These are phyloP conservation scores for Saururus chinensis DNA, from an alignment of 164 flowering plant genomes.

Conservation along the genomic window DNA sequence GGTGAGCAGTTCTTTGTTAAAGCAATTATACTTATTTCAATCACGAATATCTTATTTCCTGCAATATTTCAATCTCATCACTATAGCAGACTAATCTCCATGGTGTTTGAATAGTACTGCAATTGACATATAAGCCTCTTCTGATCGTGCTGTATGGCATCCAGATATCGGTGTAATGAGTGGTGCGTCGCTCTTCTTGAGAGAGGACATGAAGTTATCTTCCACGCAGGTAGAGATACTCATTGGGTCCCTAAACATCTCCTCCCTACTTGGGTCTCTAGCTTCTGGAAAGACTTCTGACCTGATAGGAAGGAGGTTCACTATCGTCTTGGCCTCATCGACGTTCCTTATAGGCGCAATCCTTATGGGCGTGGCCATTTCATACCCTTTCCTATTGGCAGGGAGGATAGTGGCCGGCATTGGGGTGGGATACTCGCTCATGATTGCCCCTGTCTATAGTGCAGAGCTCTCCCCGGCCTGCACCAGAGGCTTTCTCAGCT, in stretches of 20 bases:
- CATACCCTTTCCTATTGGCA: slow-evolving; percentile 38
- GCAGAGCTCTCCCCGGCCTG: slow-evolving; percentile 73
- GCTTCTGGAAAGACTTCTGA: slow-evolving; percentile 82
- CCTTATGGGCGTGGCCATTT: slow-evolving; percentile 71
- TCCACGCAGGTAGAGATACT: slow-evolving; percentile 43
- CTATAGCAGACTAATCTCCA: too few species aligned
- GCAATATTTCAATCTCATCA: too few species aligned
- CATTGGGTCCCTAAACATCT: slow-evolving; percentile 54
- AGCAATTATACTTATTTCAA: too few species aligned
- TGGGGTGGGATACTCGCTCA: slow-evolving; percentile 77
- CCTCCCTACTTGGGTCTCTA: slow-evolving; percentile 56
- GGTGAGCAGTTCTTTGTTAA: slow-evolving; percentile 19
- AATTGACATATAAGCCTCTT: too few species aligned
- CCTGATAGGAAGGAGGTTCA: slow-evolving; percentile 68
- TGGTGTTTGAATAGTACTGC: too few species aligned
- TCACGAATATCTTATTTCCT: too few species aligned
- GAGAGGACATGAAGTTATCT: slow-evolving; percentile 39
- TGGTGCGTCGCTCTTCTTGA: slow-evolving; percentile 63
- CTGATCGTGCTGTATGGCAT: too few species aligned
- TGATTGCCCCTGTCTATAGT: slow-evolving; percentile 75
- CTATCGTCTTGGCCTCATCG: slow-evolving; percentile 53
- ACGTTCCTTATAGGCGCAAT: slow-evolving; percentile 67
- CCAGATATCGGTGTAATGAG: slow-evolving; percentile 91
- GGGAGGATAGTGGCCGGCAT: slow-evolving; percentile 72
- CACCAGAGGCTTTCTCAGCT: slow-evolving; percentile 60